phyloP scores from a whole-genome alignment of 2,329 filamentous ascomycete genomes.

The Venturia pyrina region DNA sequence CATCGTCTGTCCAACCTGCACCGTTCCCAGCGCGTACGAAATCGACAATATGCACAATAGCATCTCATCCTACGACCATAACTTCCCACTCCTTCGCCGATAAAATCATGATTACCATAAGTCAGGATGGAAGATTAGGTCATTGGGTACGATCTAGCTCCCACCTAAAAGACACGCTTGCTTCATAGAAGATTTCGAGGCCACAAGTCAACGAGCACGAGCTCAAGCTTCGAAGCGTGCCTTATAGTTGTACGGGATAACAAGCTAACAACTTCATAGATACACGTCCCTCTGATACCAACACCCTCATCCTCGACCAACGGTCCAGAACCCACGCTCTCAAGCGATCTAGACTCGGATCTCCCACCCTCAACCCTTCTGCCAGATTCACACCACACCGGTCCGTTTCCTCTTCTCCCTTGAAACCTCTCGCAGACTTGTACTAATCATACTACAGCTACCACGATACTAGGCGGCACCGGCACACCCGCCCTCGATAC shows the following conservation, averaged over 20 bases:
- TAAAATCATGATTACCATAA: slow-evolving; percentile 83
- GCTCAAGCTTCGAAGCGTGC: background rate
- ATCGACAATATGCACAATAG: slow-evolving; percentile 13
- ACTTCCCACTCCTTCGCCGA: slow-evolving; percentile 69
- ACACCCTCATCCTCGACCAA: slow-evolving; percentile 54
- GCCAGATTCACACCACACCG: slow-evolving; percentile 68
- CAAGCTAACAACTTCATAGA: slow-evolving; percentile 36
- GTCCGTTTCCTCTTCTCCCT: background rate
- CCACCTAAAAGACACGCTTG: background rate
- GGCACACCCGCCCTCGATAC: slow-evolving; percentile 63
- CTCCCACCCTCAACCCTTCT: slow-evolving; percentile 41
- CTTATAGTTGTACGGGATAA: background rate
- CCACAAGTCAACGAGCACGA: background rate
- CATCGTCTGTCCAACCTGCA: slow-evolving; percentile 18
- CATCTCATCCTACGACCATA: slow-evolving; percentile 54
- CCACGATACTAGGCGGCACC: slow-evolving; percentile 76
- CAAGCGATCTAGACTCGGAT: slow-evolving; percentile 19
- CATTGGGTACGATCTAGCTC: slow-evolving; percentile 66
- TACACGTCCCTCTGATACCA: slow-evolving; percentile 65
- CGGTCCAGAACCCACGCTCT: slow-evolving; percentile 28
- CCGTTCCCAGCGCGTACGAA: slow-evolving; percentile 60
- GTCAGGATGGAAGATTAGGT: slow-evolving; percentile 72
- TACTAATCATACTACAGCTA: slow-evolving; percentile 39
- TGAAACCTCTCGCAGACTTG: background rate
- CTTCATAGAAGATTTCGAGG: background rate